Evolutionary conservation across 768 basidiomycete species (phyloP), one percentile per base, ranked within the genome.

Genomic region (Kwoniella sp.): DNA sequence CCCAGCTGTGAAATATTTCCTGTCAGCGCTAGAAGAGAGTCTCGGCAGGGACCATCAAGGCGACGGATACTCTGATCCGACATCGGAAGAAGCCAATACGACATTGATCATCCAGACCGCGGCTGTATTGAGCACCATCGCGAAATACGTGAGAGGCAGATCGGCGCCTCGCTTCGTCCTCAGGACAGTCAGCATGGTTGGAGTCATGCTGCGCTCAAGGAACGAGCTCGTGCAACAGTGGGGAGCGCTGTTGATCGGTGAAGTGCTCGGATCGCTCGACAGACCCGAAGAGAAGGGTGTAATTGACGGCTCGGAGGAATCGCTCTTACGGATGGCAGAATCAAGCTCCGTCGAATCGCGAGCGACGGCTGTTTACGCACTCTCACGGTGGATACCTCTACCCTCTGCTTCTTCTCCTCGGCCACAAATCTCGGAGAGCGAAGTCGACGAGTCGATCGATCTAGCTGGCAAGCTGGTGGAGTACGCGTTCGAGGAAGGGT

Each of bases 211-310:
- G 4, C 38, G 47, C 15, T 31, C 52, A 8, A 28, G 57, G 12
- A 29, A 62, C 11, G 50, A 41, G 11, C 61, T 78, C 29, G 58
- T 78, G 11, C 58, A 70, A 55, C 74, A 75, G 37, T 78, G 76
- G 76, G 74, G 74, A 9, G 74, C 76, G n/a, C 48, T 78, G 11
- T 29, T 75, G 31, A 55, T 68, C 15, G 76, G 69, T 13, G 69
- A 73, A 52, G 60, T 75, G 11, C 38, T 70, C 5, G 70, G 64
- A 4, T 59, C 61, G 20, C 28, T 73, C n/a, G 59, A 61, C 13
- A 48, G 54, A 30, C 53, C 58, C n/a, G 50, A 29, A 7, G 56
- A 69, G 51, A 28, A 56, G 20, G 26, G 55, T 41, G 60, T 60
- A 4, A 47, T 57, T 22, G 37, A 68, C 7, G 52, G 51, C 2